Percentiles rank a stretch among this genome's conserved stretches.
These are phyloP conservation scores for Ramichloridium luteum DNA, from an alignment of 2,329 filamentous ascomycete species.

Conservation along the genomic window DNA sequence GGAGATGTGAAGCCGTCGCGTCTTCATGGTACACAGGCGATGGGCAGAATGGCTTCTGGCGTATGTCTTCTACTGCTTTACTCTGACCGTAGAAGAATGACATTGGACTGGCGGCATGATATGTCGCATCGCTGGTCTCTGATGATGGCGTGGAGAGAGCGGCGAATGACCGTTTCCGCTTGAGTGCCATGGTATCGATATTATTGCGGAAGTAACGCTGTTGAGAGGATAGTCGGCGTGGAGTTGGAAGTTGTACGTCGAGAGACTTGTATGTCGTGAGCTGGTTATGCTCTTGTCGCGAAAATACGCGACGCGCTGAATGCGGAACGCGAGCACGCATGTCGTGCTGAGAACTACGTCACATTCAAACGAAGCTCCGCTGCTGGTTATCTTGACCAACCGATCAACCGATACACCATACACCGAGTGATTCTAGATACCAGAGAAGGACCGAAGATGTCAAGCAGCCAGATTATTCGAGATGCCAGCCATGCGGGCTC, in stretches of 20 bases:
- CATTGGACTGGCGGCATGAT: slow-evolving; percentile 12
- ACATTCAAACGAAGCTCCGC: background rate
- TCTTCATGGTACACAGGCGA: slow-evolving; percentile 17
- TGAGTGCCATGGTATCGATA: slow-evolving; percentile 44
- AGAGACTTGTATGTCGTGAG: no score
- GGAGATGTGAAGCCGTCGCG: slow-evolving; percentile 28
- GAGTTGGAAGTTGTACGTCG: no score
- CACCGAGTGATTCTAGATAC: background rate
- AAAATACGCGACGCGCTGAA: no score
- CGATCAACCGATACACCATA: background rate
- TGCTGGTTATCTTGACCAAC: background rate
- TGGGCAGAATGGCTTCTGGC: slow-evolving; percentile 17
- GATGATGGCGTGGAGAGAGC: slow-evolving; percentile 29
- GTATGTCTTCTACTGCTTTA: slow-evolving; percentile 15
- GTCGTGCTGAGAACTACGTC: no score
- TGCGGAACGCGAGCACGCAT: no score
- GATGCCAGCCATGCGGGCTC: slow-evolving; percentile 66
- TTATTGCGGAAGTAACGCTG: no score
- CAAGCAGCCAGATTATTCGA: slow-evolving; percentile 30
- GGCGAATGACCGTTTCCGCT: slow-evolving; percentile 46
- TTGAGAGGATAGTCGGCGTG: no score
- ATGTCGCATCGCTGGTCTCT: slow-evolving; percentile 27
- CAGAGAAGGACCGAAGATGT: slow-evolving; percentile 11
- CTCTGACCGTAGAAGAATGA: slow-evolving; percentile 21
- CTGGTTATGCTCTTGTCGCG: no score